Evolutionary conservation across 768 basidiomycete species (phyloP), one percentile per base, ranked within the genome.

Genomic region (Austroboletus eburneus): DNA sequence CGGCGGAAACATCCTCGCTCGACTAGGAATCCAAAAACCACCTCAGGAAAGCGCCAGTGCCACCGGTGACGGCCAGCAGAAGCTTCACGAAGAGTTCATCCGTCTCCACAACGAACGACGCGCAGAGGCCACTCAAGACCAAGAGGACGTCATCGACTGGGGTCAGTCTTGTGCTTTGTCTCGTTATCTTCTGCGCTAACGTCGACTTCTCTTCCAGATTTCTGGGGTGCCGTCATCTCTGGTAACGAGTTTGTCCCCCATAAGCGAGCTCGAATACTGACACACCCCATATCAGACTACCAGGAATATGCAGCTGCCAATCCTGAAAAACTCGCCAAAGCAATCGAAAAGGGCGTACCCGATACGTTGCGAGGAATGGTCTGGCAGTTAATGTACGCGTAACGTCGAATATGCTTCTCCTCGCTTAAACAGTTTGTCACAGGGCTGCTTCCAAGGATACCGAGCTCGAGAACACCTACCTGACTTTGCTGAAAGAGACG

Each of bases 361-460:
- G 72, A 80, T 35, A 82, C 91, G 2, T 69, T 94, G 39, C 80
- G 92, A 42, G 92, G 92, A 39, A 95, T 97, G 84, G 82, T 95
- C 73, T 98, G 90, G 91, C 93, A 96, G 63, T 75, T 95, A 63
- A 96, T 95, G 92, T 89, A 71, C 56, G 61, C 61, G 43, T 54
- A 33, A 43, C 42, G 39, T 47, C 4, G 21, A 29, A 49, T 45
- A n/a, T 39, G 16, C 33, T 32, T 46, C 42, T 37, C 37, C n/a
- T 39, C 49, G 42, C 44, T 55, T 18, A 56, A 36, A 41, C 39
- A 37, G 25, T 35, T 56, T 54, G 25, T 46, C 48, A 57, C 50
- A 92, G 89, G 87, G 87, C 91, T 32, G 92, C 93, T 12, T 93
- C 94, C 0, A 99, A 99, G 69, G 92, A 96, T 54, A 72, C 75